Evolutionary conservation across 2,329 filamentous ascomycete genomes (phyloP).

Genomic region (Calonectria pauciramosa): DNA sequence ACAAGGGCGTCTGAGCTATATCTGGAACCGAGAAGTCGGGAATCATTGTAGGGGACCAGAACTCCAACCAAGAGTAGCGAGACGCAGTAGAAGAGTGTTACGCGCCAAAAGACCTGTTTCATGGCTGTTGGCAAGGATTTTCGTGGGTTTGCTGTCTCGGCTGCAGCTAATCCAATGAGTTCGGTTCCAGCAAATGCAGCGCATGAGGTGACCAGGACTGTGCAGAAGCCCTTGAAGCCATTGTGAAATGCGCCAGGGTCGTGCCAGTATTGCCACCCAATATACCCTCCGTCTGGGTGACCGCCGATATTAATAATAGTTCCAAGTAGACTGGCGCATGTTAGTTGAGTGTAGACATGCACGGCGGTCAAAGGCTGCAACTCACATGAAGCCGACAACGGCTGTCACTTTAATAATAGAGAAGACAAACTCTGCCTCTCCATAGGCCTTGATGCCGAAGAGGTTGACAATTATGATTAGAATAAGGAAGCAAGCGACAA

Average conservation of each 20-base stretch:
- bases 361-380: neutral
- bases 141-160: constrained; percentile 82
- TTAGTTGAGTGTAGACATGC: constrained; percentile 25
- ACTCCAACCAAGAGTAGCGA: constrained; percentile 85
- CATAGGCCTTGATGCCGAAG: constrained; percentile 89
- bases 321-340: constrained; percentile 75
- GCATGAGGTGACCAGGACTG: constrained; percentile 80
- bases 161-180: constrained; percentile 80
- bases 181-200: constrained; percentile 84
- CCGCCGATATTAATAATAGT: constrained; percentile 89
- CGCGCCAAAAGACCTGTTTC: constrained; percentile 96
- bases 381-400: constrained; percentile 86
- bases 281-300: constrained; percentile 78
- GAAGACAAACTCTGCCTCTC: constrained; percentile 90
- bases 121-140: constrained; percentile 89
- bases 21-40: constrained; percentile 69
- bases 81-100: constrained; percentile 89
- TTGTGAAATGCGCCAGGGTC: constrained; percentile 86
- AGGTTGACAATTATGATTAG: constrained; percentile 86
- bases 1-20: constrained; percentile 75
- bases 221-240: constrained; percentile 84
- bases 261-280: constrained; percentile 83
- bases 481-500: constrained; percentile 84
- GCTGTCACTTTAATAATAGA: constrained; percentile 88
- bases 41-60: constrained; percentile 80